Conservation (phyloP, 2,329 filamentous ascomycete genomes). For the Fusarium falciforme region DNA sequence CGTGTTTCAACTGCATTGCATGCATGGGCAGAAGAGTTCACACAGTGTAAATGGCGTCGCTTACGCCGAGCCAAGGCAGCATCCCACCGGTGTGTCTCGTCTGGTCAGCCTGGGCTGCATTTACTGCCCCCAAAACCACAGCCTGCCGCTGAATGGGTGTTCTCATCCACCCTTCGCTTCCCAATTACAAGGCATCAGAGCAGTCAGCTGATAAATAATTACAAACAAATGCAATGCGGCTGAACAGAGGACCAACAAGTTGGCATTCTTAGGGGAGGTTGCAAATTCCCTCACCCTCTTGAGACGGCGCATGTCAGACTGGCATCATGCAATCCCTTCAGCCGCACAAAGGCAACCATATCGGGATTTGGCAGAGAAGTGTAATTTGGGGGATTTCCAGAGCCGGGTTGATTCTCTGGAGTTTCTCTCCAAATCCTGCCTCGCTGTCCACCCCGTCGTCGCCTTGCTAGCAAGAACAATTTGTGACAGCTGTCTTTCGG, state of each 20-base stretch:
- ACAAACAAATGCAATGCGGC: background rate
- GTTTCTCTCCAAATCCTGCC: background rate
- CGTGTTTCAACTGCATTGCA: background rate
- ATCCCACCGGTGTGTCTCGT: background rate
- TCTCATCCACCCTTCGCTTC: background rate
- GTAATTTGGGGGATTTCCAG: background rate
- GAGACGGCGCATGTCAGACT: background rate
- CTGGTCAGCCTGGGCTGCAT: background rate
- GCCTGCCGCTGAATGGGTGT: slow-evolving; percentile 9
- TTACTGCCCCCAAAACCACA: background rate
- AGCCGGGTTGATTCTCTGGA: background rate
- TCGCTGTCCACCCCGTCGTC: background rate
- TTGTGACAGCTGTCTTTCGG: too few relatives aligned
- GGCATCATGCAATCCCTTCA: background rate
- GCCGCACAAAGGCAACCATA: background rate
- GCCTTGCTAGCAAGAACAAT: background rate
- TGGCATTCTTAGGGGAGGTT: background rate
- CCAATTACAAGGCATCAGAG: background rate
- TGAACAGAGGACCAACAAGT: background rate
- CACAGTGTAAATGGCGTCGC: background rate
- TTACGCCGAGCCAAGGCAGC: background rate
- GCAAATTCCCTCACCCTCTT: background rate
- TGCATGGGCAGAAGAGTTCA: background rate
- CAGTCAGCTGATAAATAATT: background rate
- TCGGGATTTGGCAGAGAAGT: background rate